A percentile compares a stretch with the other conserved stretches of the same genome.
Conservation (phyloP, 805 yeast genomes). For the Teunomyces gatunensis region DNA sequence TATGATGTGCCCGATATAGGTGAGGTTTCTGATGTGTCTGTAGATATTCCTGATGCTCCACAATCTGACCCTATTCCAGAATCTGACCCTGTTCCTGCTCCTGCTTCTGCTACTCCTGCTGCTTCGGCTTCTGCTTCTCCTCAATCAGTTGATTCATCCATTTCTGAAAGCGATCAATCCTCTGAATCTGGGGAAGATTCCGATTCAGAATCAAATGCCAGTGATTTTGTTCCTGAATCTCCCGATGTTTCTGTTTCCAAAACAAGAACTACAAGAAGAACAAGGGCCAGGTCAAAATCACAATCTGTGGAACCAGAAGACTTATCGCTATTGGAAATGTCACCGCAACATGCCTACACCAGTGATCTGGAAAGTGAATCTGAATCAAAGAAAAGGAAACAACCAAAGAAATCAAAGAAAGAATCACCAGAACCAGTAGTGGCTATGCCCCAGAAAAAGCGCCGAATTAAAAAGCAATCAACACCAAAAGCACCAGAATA, state of each 20-base stretch:
- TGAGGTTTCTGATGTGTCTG: too few relatives aligned
- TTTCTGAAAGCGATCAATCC: too few relatives aligned
- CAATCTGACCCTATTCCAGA: not conserved
- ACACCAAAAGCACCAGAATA: conserved; percentile 5
- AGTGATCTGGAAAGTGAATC: conserved; percentile 2
- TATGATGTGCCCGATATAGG: not conserved
- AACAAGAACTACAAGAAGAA: not conserved
- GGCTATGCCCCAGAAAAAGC: not conserved
- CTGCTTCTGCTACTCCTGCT: too few relatives aligned
- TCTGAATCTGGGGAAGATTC: too few relatives aligned
- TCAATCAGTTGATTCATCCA: too few relatives aligned
- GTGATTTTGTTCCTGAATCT: conserved; percentile 1
- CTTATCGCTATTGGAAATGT: not conserved
- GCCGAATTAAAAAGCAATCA: not conserved
- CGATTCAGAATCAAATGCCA: not conserved
- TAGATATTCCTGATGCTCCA: not conserved
- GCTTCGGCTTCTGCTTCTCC: too few relatives aligned
- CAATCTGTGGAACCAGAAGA: not conserved
- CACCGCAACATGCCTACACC: not conserved
- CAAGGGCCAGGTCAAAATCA: conserved; percentile 1
- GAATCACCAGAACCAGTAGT: not conserved
- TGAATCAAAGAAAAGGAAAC: conserved; percentile 3
- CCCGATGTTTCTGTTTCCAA: not conserved
- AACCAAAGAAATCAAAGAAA: not conserved
- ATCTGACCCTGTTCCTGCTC: not conserved